Evolutionary conservation across 495 filamentous ascomycete genomes (phyloP), one percentile per base, ranked within the genome.

Genomic region (Trichocladium antarcticum): DNA sequence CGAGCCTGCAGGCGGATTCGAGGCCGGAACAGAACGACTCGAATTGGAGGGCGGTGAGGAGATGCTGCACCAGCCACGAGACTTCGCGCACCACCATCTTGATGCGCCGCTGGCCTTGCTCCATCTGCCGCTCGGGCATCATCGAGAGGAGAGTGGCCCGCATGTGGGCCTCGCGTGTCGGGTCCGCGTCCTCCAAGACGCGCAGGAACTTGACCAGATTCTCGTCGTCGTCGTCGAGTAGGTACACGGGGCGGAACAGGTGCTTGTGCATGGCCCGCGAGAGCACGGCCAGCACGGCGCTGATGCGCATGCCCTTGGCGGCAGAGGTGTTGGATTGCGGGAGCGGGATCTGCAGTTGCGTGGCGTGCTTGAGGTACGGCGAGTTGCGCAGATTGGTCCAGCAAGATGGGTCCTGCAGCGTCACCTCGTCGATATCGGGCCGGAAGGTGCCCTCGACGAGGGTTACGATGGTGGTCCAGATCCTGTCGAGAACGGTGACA

Each of bases 291-390:
- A 67, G 51, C 6, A 67, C 62, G 29, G 64, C 64, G 35, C 50
- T 53, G 52, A 67, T 67, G 56, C 64, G 62, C 64, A 67, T 67
- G 2, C 62, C 64, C 52, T 67, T 67, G 28, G 64, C 64, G 4
- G 64, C 61, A 1, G 64, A 47, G 11, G 62, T 53, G 58, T 67
- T 67, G 53, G 57, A 60, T 29, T 63, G 64, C 12, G 64, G 64
- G 1, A 67, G 48, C 0, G 64, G 64, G 37, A 67, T 59, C 9
- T 59, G 56, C 9, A 61, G 60, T 19, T 62, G 58, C 0, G 60
- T 65, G 3, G 64, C 62, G 51, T 63, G 59, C 54, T 65, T 65
- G 50, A 67, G 64, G 44, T 67, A 63, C 0, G 58, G 62, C 4
- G 62, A 65, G 49, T 49, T 61, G 43, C 64, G 64, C 15, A 67